Evolutionary conservation across 805 yeast species (phyloP), one percentile per base, ranked within the genome.

Genomic region (Komagataella pastoris): DNA sequence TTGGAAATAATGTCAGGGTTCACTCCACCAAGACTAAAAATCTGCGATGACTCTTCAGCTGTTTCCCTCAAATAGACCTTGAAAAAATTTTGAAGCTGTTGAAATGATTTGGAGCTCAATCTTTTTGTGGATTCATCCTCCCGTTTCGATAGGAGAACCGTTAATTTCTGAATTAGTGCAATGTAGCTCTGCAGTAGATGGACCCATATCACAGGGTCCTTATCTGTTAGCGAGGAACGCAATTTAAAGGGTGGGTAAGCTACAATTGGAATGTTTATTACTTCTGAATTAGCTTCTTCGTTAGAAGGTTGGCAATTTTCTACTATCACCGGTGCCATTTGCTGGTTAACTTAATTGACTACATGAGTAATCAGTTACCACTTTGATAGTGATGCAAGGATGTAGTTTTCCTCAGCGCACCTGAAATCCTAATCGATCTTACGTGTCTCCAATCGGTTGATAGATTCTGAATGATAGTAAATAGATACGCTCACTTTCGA

Each of bases 121-220:
- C 12, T 30, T 47, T 67, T 68, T 12, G 59, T 53, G 6, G 67
- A 64, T 7, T 72, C 57, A 43, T 68, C 67, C 5, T 68, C 63
- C 12, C 62, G 56, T 2, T 60, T 57, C 14, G 54, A 51, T 3
- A 58, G 54, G 5, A 66, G 48, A 8, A 57, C 54, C 40, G 76
- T 63, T 46, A 85, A 62, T 53, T 69, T 76, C 52, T 75, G 69
- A 57, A 80, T 74, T 18, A 79, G 67, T 17, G 60, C 63, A 51
- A 84, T 77, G 63, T 83, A 85, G 3, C 77, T 77, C 56, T 83
- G 87, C 17, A 85, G 64, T 18, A 83, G 65, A 61, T 84, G 88
- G 3, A 77, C 83, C 89, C 91, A 85, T 7, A 85, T 85, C 19
- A 85, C 89, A 0, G 95, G 95, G 61, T 85, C 95, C 54, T 79